A percentile compares a stretch with the other conserved stretches of the same genome.
phyloP scores from a whole-genome alignment of 495 filamentous ascomycete species.

The Neurospora tetraspora region DNA sequence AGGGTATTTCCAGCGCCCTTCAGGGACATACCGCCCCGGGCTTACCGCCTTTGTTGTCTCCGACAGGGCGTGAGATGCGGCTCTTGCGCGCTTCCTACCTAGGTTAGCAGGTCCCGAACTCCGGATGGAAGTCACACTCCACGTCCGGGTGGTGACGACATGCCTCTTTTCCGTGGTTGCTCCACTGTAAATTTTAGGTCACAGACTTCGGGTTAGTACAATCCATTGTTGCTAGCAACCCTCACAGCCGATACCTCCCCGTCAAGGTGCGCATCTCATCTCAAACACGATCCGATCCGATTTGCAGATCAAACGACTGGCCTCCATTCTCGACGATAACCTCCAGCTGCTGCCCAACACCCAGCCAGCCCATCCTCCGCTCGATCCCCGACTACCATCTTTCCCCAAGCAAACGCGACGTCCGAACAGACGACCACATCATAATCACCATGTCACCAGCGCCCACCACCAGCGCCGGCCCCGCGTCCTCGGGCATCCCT shows the following conservation, averaged over 20 bases:
- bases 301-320: neutral
- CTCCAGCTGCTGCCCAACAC: neutral
- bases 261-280: neutral
- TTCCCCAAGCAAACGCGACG: neutral
- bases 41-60: neutral
- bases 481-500: slow-evolving; percentile 2
- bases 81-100: neutral
- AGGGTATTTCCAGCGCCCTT: neutral
- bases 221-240: neutral
- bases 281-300: neutral
- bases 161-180: neutral
- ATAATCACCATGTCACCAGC: neutral
- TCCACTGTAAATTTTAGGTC: neutral
- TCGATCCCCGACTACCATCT: neutral
- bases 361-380: neutral
- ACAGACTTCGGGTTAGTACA: neutral
- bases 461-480: neutral
- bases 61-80: neutral
- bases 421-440: neutral
- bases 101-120: neutral
- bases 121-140: neutral
- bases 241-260: neutral
- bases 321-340: neutral
- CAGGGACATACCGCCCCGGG: neutral
- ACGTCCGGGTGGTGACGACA: neutral